These are phyloP conservation scores for Salix caprea DNA, from an alignment of 345 rosid species.

Conservation along the genomic window DNA sequence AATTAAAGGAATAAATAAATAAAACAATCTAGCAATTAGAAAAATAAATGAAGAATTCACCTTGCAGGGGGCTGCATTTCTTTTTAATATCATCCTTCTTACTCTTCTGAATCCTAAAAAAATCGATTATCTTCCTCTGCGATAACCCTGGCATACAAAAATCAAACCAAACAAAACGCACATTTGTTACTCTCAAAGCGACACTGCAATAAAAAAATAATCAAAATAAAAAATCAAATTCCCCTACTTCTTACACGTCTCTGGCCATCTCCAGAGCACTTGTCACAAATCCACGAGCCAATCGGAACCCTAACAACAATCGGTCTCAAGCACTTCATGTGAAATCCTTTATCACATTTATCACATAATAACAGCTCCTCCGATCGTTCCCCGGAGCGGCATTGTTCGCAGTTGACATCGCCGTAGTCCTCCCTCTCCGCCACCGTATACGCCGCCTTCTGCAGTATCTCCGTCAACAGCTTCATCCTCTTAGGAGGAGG, in stretches of 20 bases:
- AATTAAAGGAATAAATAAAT: neutral
- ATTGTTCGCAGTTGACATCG: slow-evolving; percentile 59
- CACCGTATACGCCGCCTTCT: slow-evolving; percentile 41
- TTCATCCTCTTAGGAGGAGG: slow-evolving; percentile 52
- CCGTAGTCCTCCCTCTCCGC: slow-evolving; percentile 42
- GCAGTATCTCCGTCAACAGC: slow-evolving; percentile 52
- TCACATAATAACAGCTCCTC: slow-evolving; percentile 80
- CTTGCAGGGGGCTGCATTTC: slow-evolving; percentile 42
- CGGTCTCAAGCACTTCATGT: slow-evolving; percentile 83
- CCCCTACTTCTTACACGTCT: slow-evolving; percentile 80
- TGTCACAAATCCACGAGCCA: slow-evolving; percentile 74
- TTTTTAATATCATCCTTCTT: slow-evolving; percentile 15
- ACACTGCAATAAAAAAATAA: neutral
- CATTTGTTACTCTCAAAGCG: neutral
- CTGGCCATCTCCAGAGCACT: slow-evolving; percentile 52
- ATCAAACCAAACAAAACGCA: slow-evolving; percentile 13
- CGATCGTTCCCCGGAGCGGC: slow-evolving; percentile 59
- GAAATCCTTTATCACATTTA: slow-evolving; percentile 82
- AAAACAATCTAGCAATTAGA: neutral
- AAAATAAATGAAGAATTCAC: slow-evolving; percentile 20
- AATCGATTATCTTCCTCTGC: slow-evolving; percentile 77
- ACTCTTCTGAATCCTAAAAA: slow-evolving; percentile 66
- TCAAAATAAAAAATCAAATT: neutral
- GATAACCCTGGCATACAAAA: slow-evolving; percentile 49
- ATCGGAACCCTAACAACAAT: slow-evolving; percentile 73